Percentiles rank a stretch among this genome's conserved stretches.
phyloP scores from a whole-genome alignment of 805 yeast species.

The Myxozyma mucilagina region DNA sequence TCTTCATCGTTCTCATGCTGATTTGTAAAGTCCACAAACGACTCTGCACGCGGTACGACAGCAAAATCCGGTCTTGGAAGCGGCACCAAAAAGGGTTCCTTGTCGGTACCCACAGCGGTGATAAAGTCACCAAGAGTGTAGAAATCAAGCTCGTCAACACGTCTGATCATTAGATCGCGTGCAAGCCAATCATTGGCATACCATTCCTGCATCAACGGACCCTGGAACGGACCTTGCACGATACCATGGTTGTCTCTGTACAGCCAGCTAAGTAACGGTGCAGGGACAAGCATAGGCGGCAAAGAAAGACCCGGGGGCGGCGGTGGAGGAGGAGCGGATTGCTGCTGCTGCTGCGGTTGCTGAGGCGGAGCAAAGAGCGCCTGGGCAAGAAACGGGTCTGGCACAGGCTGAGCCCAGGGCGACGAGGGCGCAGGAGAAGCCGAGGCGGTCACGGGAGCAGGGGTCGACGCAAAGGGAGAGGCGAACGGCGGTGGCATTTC shows the following conservation, averaged over 20 bases:
- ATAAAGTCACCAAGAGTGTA: slow-evolving; percentile 57
- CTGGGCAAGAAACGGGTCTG: slow-evolving; percentile 19
- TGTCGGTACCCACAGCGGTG: slow-evolving; percentile 49
- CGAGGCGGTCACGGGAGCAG: slow-evolving; percentile 12
- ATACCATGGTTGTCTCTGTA: slow-evolving; percentile 69
- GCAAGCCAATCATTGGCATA: slow-evolving; percentile 58
- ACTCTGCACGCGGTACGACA: neutral
- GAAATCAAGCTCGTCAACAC: slow-evolving; percentile 56
- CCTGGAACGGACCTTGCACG: slow-evolving; percentile 81
- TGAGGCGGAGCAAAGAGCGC: slow-evolving; percentile 9
- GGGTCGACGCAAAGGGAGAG: slow-evolving; percentile 13
- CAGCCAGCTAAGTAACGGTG: slow-evolving; percentile 51
- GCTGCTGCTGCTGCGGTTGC: slow-evolving; percentile 19
- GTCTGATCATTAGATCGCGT: slow-evolving; percentile 55
- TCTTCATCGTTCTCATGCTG: neutral
- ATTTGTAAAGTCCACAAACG: neutral
- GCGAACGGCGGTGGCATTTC: too few relatives aligned
- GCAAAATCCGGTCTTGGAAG: slow-evolving; percentile 42
- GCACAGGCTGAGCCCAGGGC: slow-evolving; percentile 12
- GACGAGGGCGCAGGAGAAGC: slow-evolving; percentile 20
- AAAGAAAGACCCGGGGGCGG: slow-evolving; percentile 24
- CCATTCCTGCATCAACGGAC: slow-evolving; percentile 78
- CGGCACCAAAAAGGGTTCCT: slow-evolving; percentile 64
- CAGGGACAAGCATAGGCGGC: slow-evolving; percentile 23
- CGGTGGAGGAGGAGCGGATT: slow-evolving; percentile 7